phyloP scores from a whole-genome alignment of 2,329 filamentous ascomycete genomes.

The Neofusicoccum laricinum region DNA sequence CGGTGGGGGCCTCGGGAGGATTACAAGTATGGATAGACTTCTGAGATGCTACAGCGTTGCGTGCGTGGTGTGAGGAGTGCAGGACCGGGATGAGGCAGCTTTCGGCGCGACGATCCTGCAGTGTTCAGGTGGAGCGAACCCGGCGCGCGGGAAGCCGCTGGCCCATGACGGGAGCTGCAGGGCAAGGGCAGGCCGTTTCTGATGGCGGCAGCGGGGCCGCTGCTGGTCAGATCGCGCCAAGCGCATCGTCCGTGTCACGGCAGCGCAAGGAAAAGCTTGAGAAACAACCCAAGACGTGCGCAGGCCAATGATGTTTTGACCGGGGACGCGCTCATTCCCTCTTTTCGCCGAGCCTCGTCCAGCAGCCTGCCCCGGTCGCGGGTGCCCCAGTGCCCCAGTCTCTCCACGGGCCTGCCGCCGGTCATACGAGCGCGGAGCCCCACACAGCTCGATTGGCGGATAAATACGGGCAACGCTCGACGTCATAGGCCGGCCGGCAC shows the following conservation, averaged over 20 bases:
- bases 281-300: not conserved
- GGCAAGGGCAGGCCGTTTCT: not conserved
- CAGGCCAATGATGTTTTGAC: not conserved
- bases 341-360: not conserved
- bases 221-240: not conserved
- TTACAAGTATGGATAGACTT: constrained; percentile 16
- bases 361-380: not conserved
- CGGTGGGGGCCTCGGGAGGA: not conserved
- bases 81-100: not conserved
- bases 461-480: constrained; percentile 1
- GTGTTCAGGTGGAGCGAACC: not conserved
- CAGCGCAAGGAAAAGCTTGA: not conserved
- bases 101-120: not conserved
- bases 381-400: not conserved
- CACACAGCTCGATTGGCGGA: constrained; percentile 10
- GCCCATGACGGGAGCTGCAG: not conserved
- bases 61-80: constrained; percentile 1
- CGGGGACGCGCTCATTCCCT: not conserved
- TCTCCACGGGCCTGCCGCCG: not conserved
- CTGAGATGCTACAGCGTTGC: not conserved
- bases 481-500: not conserved
- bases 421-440: constrained; percentile 8
- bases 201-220: too few relatives aligned
- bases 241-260: not conserved
- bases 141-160: not conserved